Evolutionary conservation across 805 yeast genomes (phyloP), one percentile per base, ranked within the genome.

Genomic region (Ogataea angusta): DNA sequence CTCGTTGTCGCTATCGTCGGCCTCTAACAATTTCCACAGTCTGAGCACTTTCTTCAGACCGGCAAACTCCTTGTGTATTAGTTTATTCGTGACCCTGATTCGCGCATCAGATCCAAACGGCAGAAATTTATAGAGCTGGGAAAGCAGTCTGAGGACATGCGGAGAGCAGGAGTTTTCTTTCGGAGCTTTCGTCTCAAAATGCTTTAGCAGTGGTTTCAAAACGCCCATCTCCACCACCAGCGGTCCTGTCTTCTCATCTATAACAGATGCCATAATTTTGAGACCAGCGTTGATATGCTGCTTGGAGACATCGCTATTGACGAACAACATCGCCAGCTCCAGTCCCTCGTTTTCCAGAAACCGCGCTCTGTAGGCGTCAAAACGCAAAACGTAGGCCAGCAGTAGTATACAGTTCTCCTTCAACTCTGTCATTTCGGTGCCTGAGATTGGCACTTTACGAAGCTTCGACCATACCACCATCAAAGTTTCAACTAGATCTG

Each of bases 61-160:
- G 9, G 37, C 16, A 19, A 21, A 46, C n/a, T 47, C 50, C 16
- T 52, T 53, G 27, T 41, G 33, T 9, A 42, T 26, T 15, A 53
- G 16, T 25, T 52, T 52, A 25, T 52, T 50, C 15, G 52, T 25
- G 18, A 53, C 21, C 29, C 58, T 36, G 14, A 52, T 39, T 22
- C 52, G 40, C 26, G 51, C 54, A 36, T 51, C 54, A 1, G 50
- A 38, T 1, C 39, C 43, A 27, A 48, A 38, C 2, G 52, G 42
- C n/a, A 52, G 41, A 34, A 19, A 37, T 21, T 42, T 47, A 36
- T 48, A 45, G 26, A 48, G 36, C n/a, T 34, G 40, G 3, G 42
- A 19, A 5, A 52, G 13, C n/a, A 52, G 25, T 2, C 24, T 33
- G 12, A 52, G 22, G 10, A 40, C 25, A 13, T 27, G 39, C 12